Conservation (phyloP, 2,329 filamentous ascomycete genomes). For the Fusarium incarnatum region DNA sequence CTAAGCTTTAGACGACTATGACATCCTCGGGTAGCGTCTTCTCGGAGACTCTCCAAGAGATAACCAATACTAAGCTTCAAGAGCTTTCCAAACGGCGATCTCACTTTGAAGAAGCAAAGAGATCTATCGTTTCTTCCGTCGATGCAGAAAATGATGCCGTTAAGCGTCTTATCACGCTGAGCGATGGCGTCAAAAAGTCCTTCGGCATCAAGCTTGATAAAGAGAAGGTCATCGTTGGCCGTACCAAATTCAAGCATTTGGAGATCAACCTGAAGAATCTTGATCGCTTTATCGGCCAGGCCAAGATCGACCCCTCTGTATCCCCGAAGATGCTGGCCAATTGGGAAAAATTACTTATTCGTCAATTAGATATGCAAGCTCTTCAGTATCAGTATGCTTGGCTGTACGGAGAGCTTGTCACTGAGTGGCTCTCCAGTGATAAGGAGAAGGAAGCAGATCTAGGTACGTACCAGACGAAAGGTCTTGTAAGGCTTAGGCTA, state of each 20-base stretch:
- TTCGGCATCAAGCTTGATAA: slow-evolving; percentile 51
- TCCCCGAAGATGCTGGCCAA: slow-evolving; percentile 49
- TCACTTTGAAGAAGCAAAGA: slow-evolving; percentile 53
- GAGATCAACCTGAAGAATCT: slow-evolving; percentile 54
- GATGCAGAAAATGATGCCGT: slow-evolving; percentile 44
- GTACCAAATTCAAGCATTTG: slow-evolving; percentile 45
- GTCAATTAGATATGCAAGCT: slow-evolving; percentile 55
- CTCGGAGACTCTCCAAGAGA: slow-evolving; percentile 57
- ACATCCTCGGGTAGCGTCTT: slow-evolving; percentile 52
- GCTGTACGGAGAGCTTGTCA: slow-evolving; percentile 60
- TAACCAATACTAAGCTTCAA: slow-evolving; percentile 58
- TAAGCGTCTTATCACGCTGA: slow-evolving; percentile 50
- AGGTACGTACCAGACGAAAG: too few species aligned
- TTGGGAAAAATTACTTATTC: slow-evolving; percentile 54
- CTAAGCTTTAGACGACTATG: slow-evolving; percentile 34
- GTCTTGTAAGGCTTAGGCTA: too few species aligned
- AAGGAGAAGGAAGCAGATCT: slow-evolving; percentile 21
- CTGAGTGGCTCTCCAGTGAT: slow-evolving; percentile 57
- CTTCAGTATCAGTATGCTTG: slow-evolving; percentile 58
- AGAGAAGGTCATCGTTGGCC: slow-evolving; percentile 36
- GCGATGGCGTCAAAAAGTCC: slow-evolving; percentile 53
- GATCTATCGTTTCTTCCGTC: slow-evolving; percentile 47
- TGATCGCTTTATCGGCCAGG: slow-evolving; percentile 55
- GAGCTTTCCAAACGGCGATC: slow-evolving; percentile 56
- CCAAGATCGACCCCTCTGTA: slow-evolving; percentile 56